These are phyloP conservation scores for Pestalotiopsis sp. DNA, from an alignment of 2,329 filamentous ascomycete genomes.

Conservation along the genomic window DNA sequence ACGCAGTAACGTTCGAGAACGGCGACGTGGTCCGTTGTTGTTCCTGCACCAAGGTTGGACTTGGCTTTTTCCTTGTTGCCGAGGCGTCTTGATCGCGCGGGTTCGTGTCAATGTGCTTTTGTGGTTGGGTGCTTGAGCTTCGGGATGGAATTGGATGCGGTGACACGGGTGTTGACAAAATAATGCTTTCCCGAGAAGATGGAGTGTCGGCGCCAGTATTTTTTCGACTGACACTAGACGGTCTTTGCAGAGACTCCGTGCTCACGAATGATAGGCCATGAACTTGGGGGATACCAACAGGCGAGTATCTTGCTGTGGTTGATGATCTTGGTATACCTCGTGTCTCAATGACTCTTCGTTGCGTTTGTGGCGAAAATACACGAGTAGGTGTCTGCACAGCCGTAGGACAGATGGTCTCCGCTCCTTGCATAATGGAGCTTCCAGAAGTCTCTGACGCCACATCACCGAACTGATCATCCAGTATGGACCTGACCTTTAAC, in stretches of 20 bases:
- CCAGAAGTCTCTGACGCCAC: conserved; percentile 3
- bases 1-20: conserved; percentile 8
- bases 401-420: conserved; percentile 20
- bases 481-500: conserved; percentile 24
- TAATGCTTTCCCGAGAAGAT: not conserved
- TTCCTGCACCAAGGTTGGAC: not conserved
- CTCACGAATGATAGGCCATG: conserved; percentile 34
- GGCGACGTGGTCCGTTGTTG: not conserved
- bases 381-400: conserved; percentile 2
- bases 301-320: not conserved
- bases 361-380: conserved; percentile 2
- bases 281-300: conserved; percentile 16
- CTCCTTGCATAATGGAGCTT: not conserved
- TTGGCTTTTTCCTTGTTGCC: no score
- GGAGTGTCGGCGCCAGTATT: not conserved
- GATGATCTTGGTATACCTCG: conserved; percentile 1
- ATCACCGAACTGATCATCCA: conserved; percentile 27
- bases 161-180: not conserved
- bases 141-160: not conserved
- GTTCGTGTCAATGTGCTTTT: not conserved
- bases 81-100: not conserved
- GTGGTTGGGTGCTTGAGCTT: not conserved
- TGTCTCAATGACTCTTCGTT: not conserved
- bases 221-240: conserved; percentile 26
- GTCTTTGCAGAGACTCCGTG: conserved; percentile 41